Evolutionary conservation across 768 basidiomycete species (phyloP), one percentile per base, ranked within the genome.

Genomic region (Austroboletus festivus): DNA sequence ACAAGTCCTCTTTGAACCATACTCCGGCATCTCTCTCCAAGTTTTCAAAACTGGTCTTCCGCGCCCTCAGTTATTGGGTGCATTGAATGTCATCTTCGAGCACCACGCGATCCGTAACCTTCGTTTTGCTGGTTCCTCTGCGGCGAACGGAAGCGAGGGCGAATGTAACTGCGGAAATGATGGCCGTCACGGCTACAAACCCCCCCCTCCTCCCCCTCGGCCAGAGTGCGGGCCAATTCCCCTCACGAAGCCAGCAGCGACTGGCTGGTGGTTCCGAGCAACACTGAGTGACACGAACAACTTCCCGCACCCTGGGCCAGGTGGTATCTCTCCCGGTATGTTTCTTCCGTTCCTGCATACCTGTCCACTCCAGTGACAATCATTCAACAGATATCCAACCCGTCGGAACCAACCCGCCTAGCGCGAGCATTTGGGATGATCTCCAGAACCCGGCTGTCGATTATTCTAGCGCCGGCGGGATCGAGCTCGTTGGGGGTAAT

Each of bases 221-320:
- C 31, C 31, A 15, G 6, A 45, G 3, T 45, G 26, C 6, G 39
- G 22, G 4, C 34, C 49, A 6, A 51, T 53, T 6, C 49, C 52
- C 9, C 11, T 34, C 15, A 53, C 52, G 28, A 53, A 21, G 19
- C 52, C 52, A 16, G 44, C 47, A 19, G 47, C 49, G 13, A 53
- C 52, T 3, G 52, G 52, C 2, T 53, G 52, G 52, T 53, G 52
- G 52, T 50, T 45, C 39, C 26, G 52, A 23, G 24, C 42, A 5
- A 0, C 0, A 3, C 4, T 33, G 24, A 13, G 1, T 0, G 44
- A 46, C 24, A 26, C 2, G 5, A 50, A 53, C 18, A 33, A 35
- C 12, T 53, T 53, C 42, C 49, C 52, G 21, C 45, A 28, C 9
- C 10, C 23, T 41, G 16, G 9, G 1, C 21, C 52, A 5, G 31